Evolutionary conservation across 805 yeast genomes (phyloP), one percentile per base, ranked within the genome.

Genomic region (Kodamaea sagamina): DNA sequence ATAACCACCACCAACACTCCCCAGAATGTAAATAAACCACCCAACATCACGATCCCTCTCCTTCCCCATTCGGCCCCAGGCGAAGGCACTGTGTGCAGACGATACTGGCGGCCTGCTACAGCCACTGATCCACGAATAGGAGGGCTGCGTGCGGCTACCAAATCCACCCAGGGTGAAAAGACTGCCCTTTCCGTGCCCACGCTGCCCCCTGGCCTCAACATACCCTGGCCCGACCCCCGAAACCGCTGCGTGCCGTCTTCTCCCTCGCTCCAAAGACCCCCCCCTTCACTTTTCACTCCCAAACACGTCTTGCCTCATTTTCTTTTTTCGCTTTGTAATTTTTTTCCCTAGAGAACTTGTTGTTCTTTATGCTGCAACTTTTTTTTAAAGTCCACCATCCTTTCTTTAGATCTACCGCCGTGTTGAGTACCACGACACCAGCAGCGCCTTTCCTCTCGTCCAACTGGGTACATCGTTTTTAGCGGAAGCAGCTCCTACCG

Each of bases 271-370:
- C 12, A 9, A 13, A 8, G 6, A 16, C 36, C 15, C 11, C 32
- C 32, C 32, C 11, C 32, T n/a, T 21, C 16, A 15, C 16, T n/a
- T n/a, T 29, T 7, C 24, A 4, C 9, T n/a, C n/a, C 13, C 17
- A 35, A 35, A 35, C 38, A 35, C 38, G 38, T 35, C 38, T 35
- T 35, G 28, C 25, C 28, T 35, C 27, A 29, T 29, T 29, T 35
- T 35, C 27, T 35, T 35, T 35, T 35, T 35, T 35, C 27, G 38
- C 37, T 9, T 24, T 24, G 13, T 16, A 21, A 35, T 13, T 22
- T 21, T 35, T 35, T 32, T 16, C 38, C 27, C 16, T 29, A 22
- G 38, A 21, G 38, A 29, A 17, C 32, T 29, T 29, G 34, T 29
- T 29, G 34, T 29, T 29, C 34, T 29, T 29, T 29, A 21, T 21